Conservation (phyloP, 1,284 basidiomycete genomes). For the Rhodotorula sp. region DNA sequence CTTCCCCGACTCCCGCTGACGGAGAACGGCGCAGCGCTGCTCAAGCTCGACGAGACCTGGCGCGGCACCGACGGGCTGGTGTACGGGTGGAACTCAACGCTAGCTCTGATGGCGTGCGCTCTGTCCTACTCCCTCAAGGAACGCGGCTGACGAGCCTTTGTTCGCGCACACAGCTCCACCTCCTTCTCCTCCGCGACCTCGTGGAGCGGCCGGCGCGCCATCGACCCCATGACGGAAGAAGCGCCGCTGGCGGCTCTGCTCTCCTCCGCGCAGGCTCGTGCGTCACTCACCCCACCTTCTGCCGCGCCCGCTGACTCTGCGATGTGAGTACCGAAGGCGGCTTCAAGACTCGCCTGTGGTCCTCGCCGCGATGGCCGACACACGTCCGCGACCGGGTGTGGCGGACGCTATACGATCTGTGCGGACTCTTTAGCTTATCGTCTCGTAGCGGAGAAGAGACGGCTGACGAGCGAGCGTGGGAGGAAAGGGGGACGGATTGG, state of each 20-base stretch:
- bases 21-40: conserved; percentile 26
- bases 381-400: conserved; percentile 41
- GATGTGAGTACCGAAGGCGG: conserved; percentile 8
- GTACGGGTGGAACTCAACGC: conserved; percentile 42
- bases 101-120: conserved; percentile 40
- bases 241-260: conserved; percentile 21
- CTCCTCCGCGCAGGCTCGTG: conserved; percentile 26
- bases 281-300: neutral
- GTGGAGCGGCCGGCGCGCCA: conserved; percentile 36
- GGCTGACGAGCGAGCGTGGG: no score
- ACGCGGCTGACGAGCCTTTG: neutral
- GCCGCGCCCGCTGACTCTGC: neutral
- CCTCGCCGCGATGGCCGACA: conserved; percentile 40
- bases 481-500: conserved; percentile 35
- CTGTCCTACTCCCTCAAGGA: neutral
- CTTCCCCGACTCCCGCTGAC: neutral
- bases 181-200: conserved; percentile 18
- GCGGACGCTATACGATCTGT: conserved; percentile 35
- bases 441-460: no score
- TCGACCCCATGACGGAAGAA: conserved; percentile 12
- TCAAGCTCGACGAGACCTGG: conserved; percentile 31
- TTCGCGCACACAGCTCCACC: conserved; percentile 4
- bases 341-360: conserved; percentile 32
- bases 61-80: conserved; percentile 19
- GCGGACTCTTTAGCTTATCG: neutral